phyloP scores from a whole-genome alignment of 305 asterid species.

The Solanum hybrid region DNA sequence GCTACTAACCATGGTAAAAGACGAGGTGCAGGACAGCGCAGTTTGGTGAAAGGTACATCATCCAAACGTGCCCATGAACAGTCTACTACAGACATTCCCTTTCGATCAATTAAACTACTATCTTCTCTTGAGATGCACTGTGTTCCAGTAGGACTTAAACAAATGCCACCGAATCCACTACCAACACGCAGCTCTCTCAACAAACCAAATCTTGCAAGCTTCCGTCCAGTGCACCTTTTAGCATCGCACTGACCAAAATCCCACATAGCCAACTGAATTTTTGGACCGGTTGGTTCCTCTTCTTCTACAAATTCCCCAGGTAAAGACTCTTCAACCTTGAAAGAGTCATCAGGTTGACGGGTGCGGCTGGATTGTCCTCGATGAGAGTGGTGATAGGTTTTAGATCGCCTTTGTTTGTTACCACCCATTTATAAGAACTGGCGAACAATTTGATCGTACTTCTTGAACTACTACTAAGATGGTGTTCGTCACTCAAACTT shows the following conservation, averaged over 20 bases:
- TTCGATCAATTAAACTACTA: conserved; percentile 49
- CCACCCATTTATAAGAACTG: conserved; percentile 39
- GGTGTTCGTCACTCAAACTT: not conserved
- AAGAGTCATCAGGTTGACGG: conserved; percentile 32
- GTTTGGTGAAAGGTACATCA: conserved; percentile 87
- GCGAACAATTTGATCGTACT: not conserved
- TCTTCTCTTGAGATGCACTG: conserved; percentile 91
- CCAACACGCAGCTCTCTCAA: conserved; percentile 78
- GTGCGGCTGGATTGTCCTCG: conserved; percentile 26
- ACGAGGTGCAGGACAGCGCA: conserved; percentile 90
- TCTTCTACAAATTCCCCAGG: conserved; percentile 37
- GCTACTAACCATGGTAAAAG: conserved; percentile 98
- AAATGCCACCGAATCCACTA: conserved; percentile 79
- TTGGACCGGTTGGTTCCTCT: conserved; percentile 38
- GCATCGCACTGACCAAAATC: conserved; percentile 97
- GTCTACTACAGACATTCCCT: conserved; percentile 90
- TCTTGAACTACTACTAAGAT: not conserved
- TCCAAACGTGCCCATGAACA: conserved; percentile 95
- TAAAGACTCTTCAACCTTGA: conserved; percentile 43
- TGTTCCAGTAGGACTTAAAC: conserved; percentile 80
- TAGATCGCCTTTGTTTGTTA: conserved; percentile 64
- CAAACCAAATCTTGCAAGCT: conserved; percentile 90
- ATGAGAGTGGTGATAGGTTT: conserved; percentile 39
- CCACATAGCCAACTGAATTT: conserved; percentile 95
- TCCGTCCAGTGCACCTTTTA: conserved; percentile 92